Percentiles rank a stretch among this genome's conserved stretches.
These are phyloP conservation scores for Teratosphaeria zuluensis DNA, from an alignment of 2,329 filamentous ascomycete species.

Conservation along the genomic window DNA sequence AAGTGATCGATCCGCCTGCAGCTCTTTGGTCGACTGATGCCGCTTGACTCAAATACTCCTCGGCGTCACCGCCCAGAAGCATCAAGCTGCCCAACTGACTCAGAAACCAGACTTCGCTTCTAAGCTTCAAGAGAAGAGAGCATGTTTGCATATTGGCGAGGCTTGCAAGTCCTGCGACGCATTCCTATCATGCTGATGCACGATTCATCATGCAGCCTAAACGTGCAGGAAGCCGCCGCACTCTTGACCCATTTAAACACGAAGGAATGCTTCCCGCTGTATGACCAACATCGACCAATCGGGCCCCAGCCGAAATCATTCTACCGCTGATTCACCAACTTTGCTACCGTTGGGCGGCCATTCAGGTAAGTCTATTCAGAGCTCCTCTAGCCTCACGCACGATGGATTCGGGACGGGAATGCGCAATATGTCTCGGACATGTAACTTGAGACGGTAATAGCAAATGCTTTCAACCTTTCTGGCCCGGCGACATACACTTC, in stretches of 20 bases:
- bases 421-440: background rate
- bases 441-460: background rate
- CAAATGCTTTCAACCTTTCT: background rate
- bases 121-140: background rate
- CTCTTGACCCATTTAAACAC: background rate
- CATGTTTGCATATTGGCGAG: background rate
- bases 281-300: background rate
- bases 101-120: background rate
- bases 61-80: too few species aligned
- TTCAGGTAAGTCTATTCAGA: background rate
- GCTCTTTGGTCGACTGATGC: too few species aligned
- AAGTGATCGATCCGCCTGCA: too few species aligned
- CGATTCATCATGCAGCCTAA: background rate
- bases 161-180: background rate
- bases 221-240: background rate
- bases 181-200: background rate
- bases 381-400: background rate
- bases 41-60: too few species aligned
- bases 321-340: background rate
- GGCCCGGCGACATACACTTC: background rate
- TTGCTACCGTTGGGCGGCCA: background rate
- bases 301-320: background rate
- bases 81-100: background rate
- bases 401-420: background rate
- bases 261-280: background rate